Evolutionary conservation across 805 yeast species (phyloP).

Genomic region (Pichia deserticola): DNA sequence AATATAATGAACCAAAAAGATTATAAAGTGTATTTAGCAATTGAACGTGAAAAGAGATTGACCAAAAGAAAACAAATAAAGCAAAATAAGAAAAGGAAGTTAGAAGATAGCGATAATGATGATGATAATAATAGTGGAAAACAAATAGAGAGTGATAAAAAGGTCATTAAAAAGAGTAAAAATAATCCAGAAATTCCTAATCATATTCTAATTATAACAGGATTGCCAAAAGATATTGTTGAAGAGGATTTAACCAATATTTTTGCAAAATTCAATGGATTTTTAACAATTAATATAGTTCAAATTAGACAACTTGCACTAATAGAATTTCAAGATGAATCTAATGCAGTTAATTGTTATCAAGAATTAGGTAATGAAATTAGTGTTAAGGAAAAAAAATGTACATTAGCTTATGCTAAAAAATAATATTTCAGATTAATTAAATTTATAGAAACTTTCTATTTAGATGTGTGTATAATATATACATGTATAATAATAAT

Average conservation of each 20-base stretch:
- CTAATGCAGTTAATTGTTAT: conserved; percentile 34
- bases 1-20: conserved; percentile 6
- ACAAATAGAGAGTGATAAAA: neutral
- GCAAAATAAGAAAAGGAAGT: conserved; percentile 15
- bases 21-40: conserved; percentile 13
- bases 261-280: conserved; percentile 52
- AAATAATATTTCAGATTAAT: no score
- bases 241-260: conserved; percentile 33
- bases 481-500: no score
- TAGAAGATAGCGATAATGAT: conserved; percentile 3
- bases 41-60: conserved; percentile 8
- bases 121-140: conserved; percentile 8
- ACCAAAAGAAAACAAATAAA: conserved; percentile 17
- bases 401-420: conserved; percentile 25
- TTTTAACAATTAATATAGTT: conserved; percentile 59
- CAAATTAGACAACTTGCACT: conserved; percentile 66
- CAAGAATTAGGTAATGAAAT: conserved; percentile 16
- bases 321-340: conserved; percentile 62
- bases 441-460: no score
- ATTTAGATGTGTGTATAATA: no score
- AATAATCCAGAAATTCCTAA: conserved; percentile 44
- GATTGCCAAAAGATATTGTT: conserved; percentile 41
- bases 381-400: conserved; percentile 14
- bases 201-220: conserved; percentile 59
- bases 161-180: neutral